phyloP scores from a whole-genome alignment of 2,329 filamentous ascomycete species.

The Chrysoporthe cubensis region DNA sequence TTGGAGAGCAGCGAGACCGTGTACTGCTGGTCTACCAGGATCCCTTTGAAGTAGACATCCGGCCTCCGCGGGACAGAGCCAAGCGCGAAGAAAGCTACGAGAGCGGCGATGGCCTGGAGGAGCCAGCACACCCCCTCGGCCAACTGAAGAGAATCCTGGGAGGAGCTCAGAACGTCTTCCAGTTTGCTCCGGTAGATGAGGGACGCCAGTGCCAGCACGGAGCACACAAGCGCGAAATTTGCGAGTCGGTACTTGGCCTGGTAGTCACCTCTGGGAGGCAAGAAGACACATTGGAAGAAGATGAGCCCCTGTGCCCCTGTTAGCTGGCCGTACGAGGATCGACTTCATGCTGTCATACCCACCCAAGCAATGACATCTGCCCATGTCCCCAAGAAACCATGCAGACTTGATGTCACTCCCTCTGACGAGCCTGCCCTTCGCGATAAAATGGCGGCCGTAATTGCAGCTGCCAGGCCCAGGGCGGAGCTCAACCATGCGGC shows the following conservation, averaged over 20 bases:
- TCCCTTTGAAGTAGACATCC: constrained; percentile 37
- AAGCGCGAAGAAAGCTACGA: constrained; percentile 34
- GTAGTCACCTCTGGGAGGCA: constrained; percentile 37
- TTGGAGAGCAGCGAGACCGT: constrained; percentile 37
- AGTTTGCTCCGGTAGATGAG: constrained; percentile 36
- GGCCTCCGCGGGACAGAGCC: constrained; percentile 40
- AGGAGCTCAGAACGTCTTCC: constrained; percentile 31
- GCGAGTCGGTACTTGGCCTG: constrained; percentile 35
- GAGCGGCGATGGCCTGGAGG: constrained; percentile 33
- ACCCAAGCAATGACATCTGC: constrained; percentile 35
- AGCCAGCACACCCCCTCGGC: constrained; percentile 35
- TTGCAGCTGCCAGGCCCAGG: constrained; percentile 34
- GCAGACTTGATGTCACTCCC: neutral
- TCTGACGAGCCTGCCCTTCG: neutral
- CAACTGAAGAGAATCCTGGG: constrained; percentile 19
- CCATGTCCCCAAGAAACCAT: constrained; percentile 25
- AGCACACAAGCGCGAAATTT: constrained; percentile 35
- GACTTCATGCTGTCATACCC: constrained; percentile 10
- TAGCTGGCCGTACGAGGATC: constrained; percentile 10
- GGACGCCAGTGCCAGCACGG: constrained; percentile 32
- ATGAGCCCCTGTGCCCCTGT: constrained; percentile 32
- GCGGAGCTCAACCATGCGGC: constrained; percentile 33
- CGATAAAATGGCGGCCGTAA: constrained; percentile 33
- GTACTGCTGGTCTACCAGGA: constrained; percentile 42
- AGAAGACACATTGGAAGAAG: constrained; percentile 36